Conservation (phyloP, 768 basidiomycete species). For the Boletus reticuloceps region DNA sequence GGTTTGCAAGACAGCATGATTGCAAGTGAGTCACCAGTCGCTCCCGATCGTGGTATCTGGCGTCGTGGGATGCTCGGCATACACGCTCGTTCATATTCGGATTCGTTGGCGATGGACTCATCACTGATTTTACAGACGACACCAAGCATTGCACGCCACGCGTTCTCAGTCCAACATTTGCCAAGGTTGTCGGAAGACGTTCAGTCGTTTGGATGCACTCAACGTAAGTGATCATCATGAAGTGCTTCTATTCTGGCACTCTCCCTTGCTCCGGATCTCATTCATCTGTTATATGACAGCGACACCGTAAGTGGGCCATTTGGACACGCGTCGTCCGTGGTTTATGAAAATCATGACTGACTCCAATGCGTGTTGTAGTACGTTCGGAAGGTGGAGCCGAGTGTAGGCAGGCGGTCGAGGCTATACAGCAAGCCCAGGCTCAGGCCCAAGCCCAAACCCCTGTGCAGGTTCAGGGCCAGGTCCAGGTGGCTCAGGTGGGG, state of each 20-base stretch:
- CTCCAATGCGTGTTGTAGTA: conserved; percentile 43
- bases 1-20: conserved; percentile 93
- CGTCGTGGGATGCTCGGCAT: not conserved
- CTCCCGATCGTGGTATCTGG: conserved; percentile 6
- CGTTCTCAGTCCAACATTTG: conserved; percentile 85
- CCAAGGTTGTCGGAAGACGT: conserved; percentile 91
- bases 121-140: conserved; percentile 52
- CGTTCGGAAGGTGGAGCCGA: conserved; percentile 85
- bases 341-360: conserved; percentile 28
- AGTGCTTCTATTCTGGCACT: conserved; percentile 25
- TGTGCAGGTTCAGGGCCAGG: conserved; percentile 20
- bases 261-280: conserved; percentile 21
- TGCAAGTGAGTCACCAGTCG: conserved; percentile 80
- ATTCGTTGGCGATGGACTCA: conserved; percentile 2
- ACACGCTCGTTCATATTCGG: not conserved
- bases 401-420: conserved; percentile 50
- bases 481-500: conserved; percentile 20
- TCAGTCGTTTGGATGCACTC: conserved; percentile 89
- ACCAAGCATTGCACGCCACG: conserved; percentile 84
- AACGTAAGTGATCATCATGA: conserved; percentile 65
- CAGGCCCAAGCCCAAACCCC: conserved; percentile 21
- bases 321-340: conserved; percentile 20
- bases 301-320: conserved; percentile 62
- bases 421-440: conserved; percentile 33
- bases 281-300: conserved; percentile 41